These are phyloP conservation scores for Pseudotulostoma volvatum DNA, from an alignment of 495 filamentous ascomycete genomes.

Conservation along the genomic window DNA sequence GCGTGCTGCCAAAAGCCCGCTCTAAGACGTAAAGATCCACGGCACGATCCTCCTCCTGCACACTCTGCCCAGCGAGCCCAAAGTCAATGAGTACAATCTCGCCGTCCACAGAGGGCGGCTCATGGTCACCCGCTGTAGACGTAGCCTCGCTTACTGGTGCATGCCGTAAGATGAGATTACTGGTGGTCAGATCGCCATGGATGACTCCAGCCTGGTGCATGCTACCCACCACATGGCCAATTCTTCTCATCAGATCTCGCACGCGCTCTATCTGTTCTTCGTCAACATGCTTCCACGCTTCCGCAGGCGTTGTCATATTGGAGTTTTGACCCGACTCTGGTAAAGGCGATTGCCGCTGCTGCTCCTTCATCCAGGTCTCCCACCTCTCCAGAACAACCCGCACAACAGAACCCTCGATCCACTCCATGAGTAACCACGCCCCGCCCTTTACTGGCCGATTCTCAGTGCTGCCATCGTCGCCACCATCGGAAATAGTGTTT, in stretches of 20 bases:
- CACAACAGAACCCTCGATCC: slow-evolving; percentile 61
- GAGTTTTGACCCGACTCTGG: slow-evolving; percentile 1
- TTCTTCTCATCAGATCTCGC: slow-evolving; percentile 45
- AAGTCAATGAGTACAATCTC: slow-evolving; percentile 92
- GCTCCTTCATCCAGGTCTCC: slow-evolving; percentile 30
- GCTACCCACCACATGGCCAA: slow-evolving; percentile 59
- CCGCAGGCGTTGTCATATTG: not conserved
- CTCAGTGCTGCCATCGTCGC: slow-evolving; percentile 6
- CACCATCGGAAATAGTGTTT: not conserved
- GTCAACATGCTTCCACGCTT: not conserved
- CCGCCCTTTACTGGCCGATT: slow-evolving; percentile 39
- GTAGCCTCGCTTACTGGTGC: slow-evolving; percentile 6
- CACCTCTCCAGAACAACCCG: slow-evolving; percentile 49
- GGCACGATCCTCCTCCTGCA: slow-evolving; percentile 83
- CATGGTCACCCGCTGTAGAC: slow-evolving; percentile 15
- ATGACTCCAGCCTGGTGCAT: slow-evolving; percentile 72
- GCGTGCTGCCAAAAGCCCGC: slow-evolving; percentile 87
- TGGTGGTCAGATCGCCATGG: slow-evolving; percentile 94
- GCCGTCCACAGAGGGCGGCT: slow-evolving; percentile 31
- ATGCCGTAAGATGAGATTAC: slow-evolving; percentile 73
- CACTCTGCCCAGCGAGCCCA: slow-evolving; percentile 67
- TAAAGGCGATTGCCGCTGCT: not conserved
- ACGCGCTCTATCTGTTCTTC: slow-evolving; percentile 27
- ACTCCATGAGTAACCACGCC: slow-evolving; percentile 84
- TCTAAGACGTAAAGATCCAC: slow-evolving; percentile 97